Evolutionary conservation across 1,139 yeast species (phyloP), one percentile per base, ranked within the genome.

Genomic region (Hyphopichia wangnamkhiaoensis): DNA sequence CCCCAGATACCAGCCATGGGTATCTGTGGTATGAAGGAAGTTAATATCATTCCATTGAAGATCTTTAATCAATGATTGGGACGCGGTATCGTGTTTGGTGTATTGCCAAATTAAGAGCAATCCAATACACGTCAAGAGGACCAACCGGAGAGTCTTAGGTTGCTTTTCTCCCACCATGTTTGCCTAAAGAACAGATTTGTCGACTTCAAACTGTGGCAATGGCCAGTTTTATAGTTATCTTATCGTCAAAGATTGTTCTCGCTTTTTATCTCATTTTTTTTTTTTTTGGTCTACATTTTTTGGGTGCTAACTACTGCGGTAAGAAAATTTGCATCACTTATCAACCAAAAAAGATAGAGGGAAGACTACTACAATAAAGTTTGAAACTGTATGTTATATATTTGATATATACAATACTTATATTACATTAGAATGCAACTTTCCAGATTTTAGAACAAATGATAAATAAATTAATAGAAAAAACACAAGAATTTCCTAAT

Each of bases 1-100:
- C 0, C 98, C 97, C 4, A 91, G 80, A 45, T 85, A 79, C 98
- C 98, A 93, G 0, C 93, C 94, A 59, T 93, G 98, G 2, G 97
- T 91, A 53, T 93, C 98, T 1, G 98, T 93, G 1, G 98, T 90
- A 53, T 90, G 97, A 27, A 91, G 54, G 52, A 93, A 85, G 65
- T 93, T 93, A 38, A 91, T 46, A 44, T 83, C 78, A 1, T 90
- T 88, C 77, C 90, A 74, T 7, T 64, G 57, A 21, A 89, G 53
- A 20, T 76, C 74, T 37, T 91, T 62, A 34, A 48, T 42, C 15
- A 26, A 33, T 2, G 35, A n/a, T 10, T 7, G 12, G 12, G 25
- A 12, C 25, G 25, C 7, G n/a, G n/a, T n/a, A n/a, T n/a, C n/a
- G n/a, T n/a, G n/a, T n/a, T n/a, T n/a, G n/a, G n/a, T n/a, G n/a